Evolutionary conservation across 2,329 filamentous ascomycete species (phyloP), one percentile per base, ranked within the genome.

Genomic region (Verticillium longisporum): DNA sequence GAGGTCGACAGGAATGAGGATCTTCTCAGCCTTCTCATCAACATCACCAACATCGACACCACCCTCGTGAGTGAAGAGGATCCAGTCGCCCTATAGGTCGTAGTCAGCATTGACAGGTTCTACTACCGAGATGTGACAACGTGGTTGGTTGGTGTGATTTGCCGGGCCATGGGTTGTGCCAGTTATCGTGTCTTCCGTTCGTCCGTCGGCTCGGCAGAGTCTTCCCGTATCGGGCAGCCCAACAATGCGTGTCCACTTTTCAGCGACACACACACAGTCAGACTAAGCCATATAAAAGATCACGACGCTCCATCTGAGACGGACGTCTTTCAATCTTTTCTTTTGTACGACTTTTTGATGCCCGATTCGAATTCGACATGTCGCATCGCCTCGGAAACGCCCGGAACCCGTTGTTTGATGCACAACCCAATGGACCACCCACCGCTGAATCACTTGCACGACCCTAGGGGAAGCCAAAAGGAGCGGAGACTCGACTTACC

Each of bases 31-130:
- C 85, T 99, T 99, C 67, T 88, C 92, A 73, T 99, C 95, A 68
- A 99, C 95, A 87, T 99, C 95, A 76, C 95, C 95, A 71, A 99
- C 95, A 79, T 99, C 95, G 69, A 99, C 93, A 90, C 95, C 95
- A 84, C 95, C 95, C 81, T 99, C 95, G 81, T 99, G 92, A 72
- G 94, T 97, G 85, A 99, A 99, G 74, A 99, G 91, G 75, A 99
- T 97, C 92, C 93, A 98, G 80, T 99, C 95, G 74, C 95, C 95
- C 95, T 98, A 75, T 56, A 38, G 45, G 32, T 60, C 57, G 26
- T 33, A 55, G 55, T 65, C 55, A 65, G 64, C 59, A 60, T 59
- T 55, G 15, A 18, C 14, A 18, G 54, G 33, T 55, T 33, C 61
- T 41, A 6, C 21, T 26, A 33, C 13, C 9, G 32, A 37, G 21